Evolutionary conservation across 495 filamentous ascomycete species (phyloP).

Genomic region (Staphylotrichum longicolle): DNA sequence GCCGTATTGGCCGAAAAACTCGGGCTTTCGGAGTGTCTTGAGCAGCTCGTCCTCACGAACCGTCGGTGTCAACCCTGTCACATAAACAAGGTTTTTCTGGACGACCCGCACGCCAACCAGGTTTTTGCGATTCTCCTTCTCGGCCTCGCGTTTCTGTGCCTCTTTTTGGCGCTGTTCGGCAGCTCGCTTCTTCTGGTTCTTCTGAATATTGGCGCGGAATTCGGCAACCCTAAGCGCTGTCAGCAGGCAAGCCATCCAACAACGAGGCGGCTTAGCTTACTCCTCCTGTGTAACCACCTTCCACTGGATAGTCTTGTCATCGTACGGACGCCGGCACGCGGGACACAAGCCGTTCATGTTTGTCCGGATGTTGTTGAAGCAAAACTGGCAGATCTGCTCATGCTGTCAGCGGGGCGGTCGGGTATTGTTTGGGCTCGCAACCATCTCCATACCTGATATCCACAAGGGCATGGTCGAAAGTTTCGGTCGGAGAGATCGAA

Average conservation of each 20-base stretch:
- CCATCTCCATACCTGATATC: slow-evolving; percentile 75
- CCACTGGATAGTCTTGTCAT: slow-evolving; percentile 94
- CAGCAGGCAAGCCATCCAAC: slow-evolving; percentile 25
- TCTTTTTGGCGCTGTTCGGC: slow-evolving; percentile 86
- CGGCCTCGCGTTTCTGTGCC: slow-evolving; percentile 90
- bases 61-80: slow-evolving; percentile 87
- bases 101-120: slow-evolving; percentile 91
- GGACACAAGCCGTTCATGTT: slow-evolving; percentile 95
- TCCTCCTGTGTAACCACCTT: slow-evolving; percentile 92
- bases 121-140: slow-evolving; percentile 91
- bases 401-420: slow-evolving; percentile 27
- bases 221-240: slow-evolving; percentile 47
- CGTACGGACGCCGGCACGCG: slow-evolving; percentile 90
- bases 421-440: no score
- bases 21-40: slow-evolving; percentile 76
- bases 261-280: slow-evolving; percentile 45
- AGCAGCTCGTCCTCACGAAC: slow-evolving; percentile 89
- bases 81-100: slow-evolving; percentile 98
- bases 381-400: slow-evolving; percentile 94
- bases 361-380: slow-evolving; percentile 96
- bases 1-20: slow-evolving; percentile 98
- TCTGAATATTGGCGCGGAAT: slow-evolving; percentile 81
- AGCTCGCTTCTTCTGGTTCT: slow-evolving; percentile 87
- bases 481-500: slow-evolving; percentile 96
- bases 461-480: slow-evolving; percentile 96